phyloP scores from a whole-genome alignment of 768 basidiomycete species.

The Pleurotus platypus region DNA sequence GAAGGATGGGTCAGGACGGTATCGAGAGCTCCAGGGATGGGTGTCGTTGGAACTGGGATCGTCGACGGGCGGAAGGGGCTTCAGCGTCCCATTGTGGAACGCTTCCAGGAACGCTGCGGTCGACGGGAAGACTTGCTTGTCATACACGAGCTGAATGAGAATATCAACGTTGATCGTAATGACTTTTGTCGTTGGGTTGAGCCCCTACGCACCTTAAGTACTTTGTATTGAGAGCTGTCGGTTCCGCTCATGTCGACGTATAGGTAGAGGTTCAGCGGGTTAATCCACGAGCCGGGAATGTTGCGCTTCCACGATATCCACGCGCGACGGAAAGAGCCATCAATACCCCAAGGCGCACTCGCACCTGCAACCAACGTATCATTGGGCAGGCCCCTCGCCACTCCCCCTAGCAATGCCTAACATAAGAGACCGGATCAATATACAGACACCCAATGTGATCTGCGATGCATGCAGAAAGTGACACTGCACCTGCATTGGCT shows the following conservation, averaged over 20 bases:
- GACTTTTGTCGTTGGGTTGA: background rate
- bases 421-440: background rate
- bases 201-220: conserved; percentile 37
- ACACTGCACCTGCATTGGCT: conserved; percentile 35
- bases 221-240: conserved; percentile 46
- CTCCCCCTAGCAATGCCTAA: conserved; percentile 48
- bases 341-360: conserved; percentile 53
- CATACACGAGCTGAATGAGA: conserved; percentile 46
- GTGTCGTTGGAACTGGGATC: conserved; percentile 26
- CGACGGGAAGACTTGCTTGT: conserved; percentile 51
- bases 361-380: conserved; percentile 47
- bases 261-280: conserved; percentile 51
- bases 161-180: no score
- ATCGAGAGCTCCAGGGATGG: conserved; percentile 43
- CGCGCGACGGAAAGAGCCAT: conserved; percentile 53
- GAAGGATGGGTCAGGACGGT: conserved; percentile 23
- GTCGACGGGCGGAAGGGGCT: conserved; percentile 30
- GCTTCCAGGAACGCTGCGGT: conserved; percentile 48
- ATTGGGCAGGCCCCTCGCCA: conserved; percentile 36
- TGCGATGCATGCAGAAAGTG: background rate
- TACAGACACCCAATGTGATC: background rate
- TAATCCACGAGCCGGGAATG: conserved; percentile 47
- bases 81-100: conserved; percentile 49
- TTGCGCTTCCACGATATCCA: conserved; percentile 52
- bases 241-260: conserved; percentile 57